Evolutionary conservation across 2,329 filamentous ascomycete genomes (phyloP), one percentile per base, ranked within the genome.

Genomic region (Monosporascus sp.): DNA sequence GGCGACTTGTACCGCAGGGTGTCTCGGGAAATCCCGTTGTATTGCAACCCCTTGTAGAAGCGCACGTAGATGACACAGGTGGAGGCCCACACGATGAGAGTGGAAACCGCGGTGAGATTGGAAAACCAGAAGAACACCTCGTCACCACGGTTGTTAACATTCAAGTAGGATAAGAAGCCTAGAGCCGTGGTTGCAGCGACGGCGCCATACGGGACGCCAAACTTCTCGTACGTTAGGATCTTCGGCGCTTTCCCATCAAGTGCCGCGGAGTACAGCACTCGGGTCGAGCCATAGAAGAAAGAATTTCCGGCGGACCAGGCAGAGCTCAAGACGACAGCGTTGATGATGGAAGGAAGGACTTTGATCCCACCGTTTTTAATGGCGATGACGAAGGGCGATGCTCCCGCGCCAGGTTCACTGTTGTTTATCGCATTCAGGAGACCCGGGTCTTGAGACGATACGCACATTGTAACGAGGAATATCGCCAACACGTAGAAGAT

Each of bases 1-100:
- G 76, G 78, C 3, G 83, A 79, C 55, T 79, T 83, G 71, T 87
- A 89, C 1, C 86, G 84, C 18, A 91, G 70, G 1, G 74, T 79
- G 54, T 84, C 75, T 17, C 86, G 78, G 53, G 83, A 76, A 41
- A 90, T 75, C 8, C 86, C 85, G 63, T 90, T 83, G 15, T 78
- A 78, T 18, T 78, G 72, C 22, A 87, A 78, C 1, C 86, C 87
- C 55, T 82, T 78, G 67, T 86, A 79, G 71, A 90, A 91, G 44
- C 81, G 78, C 48, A 90, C 72, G 67, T 88, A 90, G 0, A 84
- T 86, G 62, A 86, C 77, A 58, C 81, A 82, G 61, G 88, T 84
- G 58, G 83, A 79, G 18, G 80, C 78, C 78, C 86, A 89, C 50
- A 85, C 83, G 65, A 89, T 83, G 22, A 89, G 76, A 54, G 86